Base-by-base conservation (phyloP, 441 rosid genomes). In the Raphanus hybrid region DNA sequence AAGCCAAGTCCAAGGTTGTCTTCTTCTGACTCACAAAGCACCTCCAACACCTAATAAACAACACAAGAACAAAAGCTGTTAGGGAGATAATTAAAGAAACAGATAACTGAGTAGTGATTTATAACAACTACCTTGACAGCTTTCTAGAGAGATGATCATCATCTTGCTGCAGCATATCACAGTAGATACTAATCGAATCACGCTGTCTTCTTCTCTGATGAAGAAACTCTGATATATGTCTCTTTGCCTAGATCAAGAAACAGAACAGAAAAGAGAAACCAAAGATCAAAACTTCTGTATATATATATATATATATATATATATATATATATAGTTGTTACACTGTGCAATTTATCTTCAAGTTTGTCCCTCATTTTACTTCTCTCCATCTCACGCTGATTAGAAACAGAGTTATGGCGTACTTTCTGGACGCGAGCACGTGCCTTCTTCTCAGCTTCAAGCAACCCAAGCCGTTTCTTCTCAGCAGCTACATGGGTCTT, bases 301-400 rank as follows among this genome's bases (percentile, higher is more conserved):
- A 29, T 29, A 29, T 9, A 45, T 20, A 20, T 20, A 20, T 20
- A 20, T 20, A 29, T 9, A 45, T 20, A 20, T 20, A 20, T 20
- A 20, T 20, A 20, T 20, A 20, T 20, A 20, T 20, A 20, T 20
- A 16, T 29, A 35, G 39, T 1, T 16, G 7, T 20, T 77, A 96
- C 98, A 86, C 97, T 91, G 70, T 88, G 98, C 81, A 96, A 74
- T 50, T 87, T 91, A 81, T 86, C 89, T 85, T 96, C 99, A 81
- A 96, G 88, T 79, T 85, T 94, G 64, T 88, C 97, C 81, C 84
- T 85, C 87, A 91, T 81, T 85, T 79, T 88, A 80, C 90, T 87
- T 64, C 98, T 93, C 87, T 96, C 98, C 81, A 84, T 78, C 87
- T 96, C 99, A 55, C 97, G 97, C 69, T 91, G 96, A 57, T 86